Conservation (phyloP, 768 basidiomycete genomes). For the Lactifluus echinatus region DNA sequence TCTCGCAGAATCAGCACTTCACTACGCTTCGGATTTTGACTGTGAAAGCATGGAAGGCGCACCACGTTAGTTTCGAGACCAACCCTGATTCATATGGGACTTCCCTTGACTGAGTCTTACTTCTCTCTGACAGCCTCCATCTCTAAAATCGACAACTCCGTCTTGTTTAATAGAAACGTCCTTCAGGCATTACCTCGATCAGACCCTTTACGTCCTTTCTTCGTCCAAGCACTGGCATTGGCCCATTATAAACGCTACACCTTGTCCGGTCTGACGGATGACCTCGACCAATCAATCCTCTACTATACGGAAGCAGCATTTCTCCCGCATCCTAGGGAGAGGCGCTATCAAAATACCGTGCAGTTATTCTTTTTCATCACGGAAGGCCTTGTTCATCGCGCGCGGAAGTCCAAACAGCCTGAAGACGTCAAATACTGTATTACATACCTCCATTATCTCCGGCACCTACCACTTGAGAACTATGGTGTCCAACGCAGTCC, state of each 20-base stretch:
- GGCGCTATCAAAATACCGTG: background rate
- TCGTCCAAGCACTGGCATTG: background rate
- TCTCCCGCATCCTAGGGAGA: background rate
- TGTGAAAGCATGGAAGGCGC: background rate
- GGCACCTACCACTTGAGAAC: too few relatives aligned
- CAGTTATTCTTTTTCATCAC: background rate
- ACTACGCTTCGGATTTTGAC: background rate
- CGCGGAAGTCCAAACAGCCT: background rate
- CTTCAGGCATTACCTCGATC: background rate
- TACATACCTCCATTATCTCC: background rate
- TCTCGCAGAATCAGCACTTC: too few relatives aligned
- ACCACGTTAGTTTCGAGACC: background rate
- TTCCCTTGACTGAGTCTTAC: background rate
- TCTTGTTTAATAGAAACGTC: background rate
- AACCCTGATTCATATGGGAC: background rate
- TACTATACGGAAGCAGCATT: background rate
- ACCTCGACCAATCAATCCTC: background rate
- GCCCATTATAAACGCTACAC: background rate
- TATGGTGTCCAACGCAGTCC: background rate
- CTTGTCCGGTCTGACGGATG: background rate
- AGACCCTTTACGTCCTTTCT: background rate
- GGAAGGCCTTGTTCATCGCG: background rate
- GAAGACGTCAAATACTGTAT: background rate
- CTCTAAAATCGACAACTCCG: background rate
- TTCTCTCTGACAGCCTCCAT: background rate